Percentiles rank a stretch among this genome's conserved stretches.
phyloP scores from a whole-genome alignment of 768 basidiomycete genomes.

The Pleurotus ostreatus region DNA sequence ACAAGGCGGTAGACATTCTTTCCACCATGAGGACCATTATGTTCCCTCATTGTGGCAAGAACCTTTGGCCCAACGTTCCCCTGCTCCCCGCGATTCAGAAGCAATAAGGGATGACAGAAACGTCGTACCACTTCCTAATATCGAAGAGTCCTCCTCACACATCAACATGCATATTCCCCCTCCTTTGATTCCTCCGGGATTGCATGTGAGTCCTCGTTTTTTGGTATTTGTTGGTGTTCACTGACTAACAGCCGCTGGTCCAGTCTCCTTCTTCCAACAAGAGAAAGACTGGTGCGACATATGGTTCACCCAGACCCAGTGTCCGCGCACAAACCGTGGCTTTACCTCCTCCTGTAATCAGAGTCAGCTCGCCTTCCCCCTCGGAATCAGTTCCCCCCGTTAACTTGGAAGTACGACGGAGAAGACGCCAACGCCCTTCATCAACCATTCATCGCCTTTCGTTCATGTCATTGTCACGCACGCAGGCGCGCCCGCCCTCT shows the following conservation, averaged over 20 bases:
- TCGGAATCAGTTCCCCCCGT: not conserved
- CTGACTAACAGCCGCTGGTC: too few species aligned
- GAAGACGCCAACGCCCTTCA: not conserved
- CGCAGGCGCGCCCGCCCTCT: constrained; percentile 7
- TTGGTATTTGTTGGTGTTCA: not conserved
- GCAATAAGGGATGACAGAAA: too few species aligned
- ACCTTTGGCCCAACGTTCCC: too few species aligned
- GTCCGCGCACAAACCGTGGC: not conserved
- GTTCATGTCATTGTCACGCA: not conserved
- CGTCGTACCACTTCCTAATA: too few species aligned
- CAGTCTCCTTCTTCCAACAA: too few species aligned
- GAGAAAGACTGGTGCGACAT: not conserved
- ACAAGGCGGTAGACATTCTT: too few species aligned
- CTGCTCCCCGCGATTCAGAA: too few species aligned
- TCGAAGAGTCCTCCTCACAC: too few species aligned
- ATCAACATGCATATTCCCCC: not conserved
- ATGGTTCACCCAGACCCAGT: not conserved
- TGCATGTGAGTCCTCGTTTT: constrained; percentile 15
- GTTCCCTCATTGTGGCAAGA: too few species aligned
- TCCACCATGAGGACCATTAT: too few species aligned
- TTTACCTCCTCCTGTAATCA: not conserved
- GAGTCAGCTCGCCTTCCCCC: not conserved
- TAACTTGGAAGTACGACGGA: not conserved
- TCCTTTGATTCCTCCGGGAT: constrained; percentile 21
- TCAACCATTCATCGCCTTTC: constrained; percentile 1